Evolutionary conservation across 345 rosid genomes (phyloP).

Genomic region (Camelina sativa): DNA sequence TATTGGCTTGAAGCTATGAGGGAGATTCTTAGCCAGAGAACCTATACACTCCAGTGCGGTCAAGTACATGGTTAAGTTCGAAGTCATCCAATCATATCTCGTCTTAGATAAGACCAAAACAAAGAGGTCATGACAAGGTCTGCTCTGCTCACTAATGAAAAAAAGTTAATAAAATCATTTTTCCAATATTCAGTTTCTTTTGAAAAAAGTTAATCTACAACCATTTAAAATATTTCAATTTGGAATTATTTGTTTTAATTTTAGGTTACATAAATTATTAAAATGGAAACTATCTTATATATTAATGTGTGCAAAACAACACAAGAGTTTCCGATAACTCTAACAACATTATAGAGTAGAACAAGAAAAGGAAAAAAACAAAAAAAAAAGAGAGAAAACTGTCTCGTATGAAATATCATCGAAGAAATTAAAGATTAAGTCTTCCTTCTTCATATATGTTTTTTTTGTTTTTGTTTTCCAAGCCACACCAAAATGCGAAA

Average conservation of each 20-base stretch:
- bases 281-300: conserved; percentile 31
- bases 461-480: not conserved
- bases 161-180: too few relatives aligned
- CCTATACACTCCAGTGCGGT: conserved; percentile 8
- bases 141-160: not conserved
- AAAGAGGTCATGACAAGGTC: not conserved
- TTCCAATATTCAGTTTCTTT: not conserved
- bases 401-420: conserved; percentile 16
- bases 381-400: conserved; percentile 20
- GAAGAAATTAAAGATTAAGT: conserved; percentile 16
- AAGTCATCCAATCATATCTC: conserved; percentile 28
- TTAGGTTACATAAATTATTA: conserved; percentile 28
- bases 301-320: conserved; percentile 34
- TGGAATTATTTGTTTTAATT: conserved; percentile 3
- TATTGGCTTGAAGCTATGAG: conserved; percentile 37
- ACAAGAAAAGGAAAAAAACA: not conserved
- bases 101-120: not conserved
- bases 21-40: conserved; percentile 33
- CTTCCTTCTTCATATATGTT: conserved; percentile 15
- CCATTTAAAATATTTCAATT: not conserved
- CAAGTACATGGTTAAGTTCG: conserved; percentile 28
- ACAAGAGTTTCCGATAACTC: conserved; percentile 40
- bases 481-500: conserved; percentile 31
- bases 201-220: not conserved
- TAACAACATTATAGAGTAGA: conserved; percentile 18